A percentile compares a stretch with the other conserved stretches of the same genome.
Evolutionary conservation across 768 basidiomycete species (phyloP).

Genomic region (Xerocomellus intermedius): DNA sequence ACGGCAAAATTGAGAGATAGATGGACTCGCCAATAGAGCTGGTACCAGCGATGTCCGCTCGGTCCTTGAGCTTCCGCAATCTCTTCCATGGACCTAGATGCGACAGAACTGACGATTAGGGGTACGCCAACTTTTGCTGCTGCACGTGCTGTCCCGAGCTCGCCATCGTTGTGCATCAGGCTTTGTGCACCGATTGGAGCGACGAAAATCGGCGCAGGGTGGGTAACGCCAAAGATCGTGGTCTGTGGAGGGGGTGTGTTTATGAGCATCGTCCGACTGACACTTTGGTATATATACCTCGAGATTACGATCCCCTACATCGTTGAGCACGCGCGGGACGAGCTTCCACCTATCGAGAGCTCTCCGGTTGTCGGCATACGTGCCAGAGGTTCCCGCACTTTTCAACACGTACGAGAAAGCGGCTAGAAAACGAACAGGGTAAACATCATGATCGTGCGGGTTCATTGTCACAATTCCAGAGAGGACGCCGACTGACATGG

Average conservation of each 20-base stretch:
- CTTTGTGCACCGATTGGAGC: conserved; percentile 59
- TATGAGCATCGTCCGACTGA: background rate
- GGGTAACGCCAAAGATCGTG: conserved; percentile 52
- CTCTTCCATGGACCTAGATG: conserved; percentile 49
- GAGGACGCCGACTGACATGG: conserved; percentile 38
- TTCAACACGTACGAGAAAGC: conserved; percentile 70
- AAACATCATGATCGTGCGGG: background rate
- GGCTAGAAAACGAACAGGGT: conserved; percentile 32
- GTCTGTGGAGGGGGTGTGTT: conserved; percentile 39
- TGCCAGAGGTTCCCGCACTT: conserved; percentile 65
- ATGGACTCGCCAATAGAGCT: conserved; percentile 42
- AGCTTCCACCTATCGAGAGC: conserved; percentile 57
- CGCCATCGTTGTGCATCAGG: conserved; percentile 43
- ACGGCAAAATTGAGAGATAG: no score
- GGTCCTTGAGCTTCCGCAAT: conserved; percentile 46
- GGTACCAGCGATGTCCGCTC: conserved; percentile 46
- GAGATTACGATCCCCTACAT: conserved; percentile 48
- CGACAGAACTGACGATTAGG: conserved; percentile 26
- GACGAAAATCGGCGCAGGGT: conserved; percentile 46
- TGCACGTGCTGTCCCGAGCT: conserved; percentile 44
- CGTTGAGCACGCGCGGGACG: conserved; percentile 54
- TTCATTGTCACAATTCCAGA: background rate
- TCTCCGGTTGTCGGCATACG: conserved; percentile 61
- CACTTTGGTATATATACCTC: conserved; percentile 35
- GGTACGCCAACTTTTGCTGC: conserved; percentile 47